phyloP scores from a whole-genome alignment of 202 grass and related monocot species.

The Zizania palustris region DNA sequence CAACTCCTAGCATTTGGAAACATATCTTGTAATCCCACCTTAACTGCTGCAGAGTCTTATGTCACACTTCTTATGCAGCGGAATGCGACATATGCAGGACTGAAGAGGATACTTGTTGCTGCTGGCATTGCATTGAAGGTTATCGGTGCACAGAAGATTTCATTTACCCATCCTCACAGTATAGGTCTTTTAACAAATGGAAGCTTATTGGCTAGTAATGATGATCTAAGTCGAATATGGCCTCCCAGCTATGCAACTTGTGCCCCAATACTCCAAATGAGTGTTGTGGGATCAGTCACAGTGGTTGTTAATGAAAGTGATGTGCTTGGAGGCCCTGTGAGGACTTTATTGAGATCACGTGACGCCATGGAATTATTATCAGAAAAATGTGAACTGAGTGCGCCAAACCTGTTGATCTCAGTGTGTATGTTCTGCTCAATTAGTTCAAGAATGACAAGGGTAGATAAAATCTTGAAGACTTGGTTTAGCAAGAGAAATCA shows the following conservation, averaged over 20 bases:
- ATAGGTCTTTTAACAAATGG: conserved; percentile 88
- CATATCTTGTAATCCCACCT: neutral
- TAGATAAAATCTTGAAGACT: conserved; percentile 62
- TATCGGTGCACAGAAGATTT: conserved; percentile 68
- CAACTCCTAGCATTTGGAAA: conserved; percentile 16
- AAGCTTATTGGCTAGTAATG: conserved; percentile 53
- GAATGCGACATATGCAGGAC: conserved; percentile 64
- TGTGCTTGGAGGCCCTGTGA: conserved; percentile 46
- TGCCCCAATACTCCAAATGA: conserved; percentile 60
- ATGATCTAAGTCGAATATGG: conserved; percentile 52
- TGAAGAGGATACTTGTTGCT: conserved; percentile 70
- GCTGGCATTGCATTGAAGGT: conserved; percentile 65
- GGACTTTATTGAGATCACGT: conserved; percentile 47
- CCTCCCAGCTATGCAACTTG: conserved; percentile 61
- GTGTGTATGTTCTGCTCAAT: conserved; percentile 67
- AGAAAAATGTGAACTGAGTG: conserved; percentile 52
- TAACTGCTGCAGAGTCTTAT: conserved; percentile 40
- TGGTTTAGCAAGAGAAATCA: conserved; percentile 56
- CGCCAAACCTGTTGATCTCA: conserved; percentile 52
- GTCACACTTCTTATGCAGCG: conserved; percentile 60
- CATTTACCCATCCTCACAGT: conserved; percentile 69
- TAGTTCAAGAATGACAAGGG: conserved; percentile 60
- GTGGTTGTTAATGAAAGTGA: conserved; percentile 51
- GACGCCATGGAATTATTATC: conserved; percentile 65
- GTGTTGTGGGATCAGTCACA: conserved; percentile 60